Percentiles rank a stretch among this genome's conserved stretches.
These are phyloP conservation scores for Colletotrichum sp. DNA, from an alignment of 2,329 filamentous ascomycete genomes.

Conservation along the genomic window DNA sequence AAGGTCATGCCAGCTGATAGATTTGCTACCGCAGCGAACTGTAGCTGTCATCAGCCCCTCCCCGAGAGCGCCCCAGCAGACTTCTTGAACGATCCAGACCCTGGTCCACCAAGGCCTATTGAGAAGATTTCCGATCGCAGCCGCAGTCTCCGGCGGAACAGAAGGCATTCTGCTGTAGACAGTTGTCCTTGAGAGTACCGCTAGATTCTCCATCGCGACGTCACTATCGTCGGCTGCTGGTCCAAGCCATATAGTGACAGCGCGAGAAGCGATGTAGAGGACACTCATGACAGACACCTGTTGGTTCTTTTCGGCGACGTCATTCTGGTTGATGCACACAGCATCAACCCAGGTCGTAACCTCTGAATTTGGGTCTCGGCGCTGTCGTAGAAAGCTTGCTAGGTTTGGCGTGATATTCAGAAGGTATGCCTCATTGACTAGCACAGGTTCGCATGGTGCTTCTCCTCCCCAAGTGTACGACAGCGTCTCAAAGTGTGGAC, in stretches of 20 bases:
- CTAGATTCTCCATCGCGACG: neutral
- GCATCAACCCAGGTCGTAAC: neutral
- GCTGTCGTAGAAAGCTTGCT: neutral
- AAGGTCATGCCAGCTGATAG: neutral
- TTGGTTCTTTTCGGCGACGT: neutral
- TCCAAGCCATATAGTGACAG: conserved; percentile 30
- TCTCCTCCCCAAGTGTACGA: conserved; percentile 40
- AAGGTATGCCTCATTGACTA: neutral
- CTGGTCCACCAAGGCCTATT: neutral
- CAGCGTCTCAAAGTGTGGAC: conserved; percentile 28
- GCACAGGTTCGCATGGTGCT: conserved; percentile 17
- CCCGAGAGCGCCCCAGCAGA: neutral
- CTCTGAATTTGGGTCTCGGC: neutral
- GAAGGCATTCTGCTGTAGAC: neutral
- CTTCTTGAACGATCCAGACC: neutral
- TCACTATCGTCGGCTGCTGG: neutral
- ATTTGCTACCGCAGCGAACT: neutral
- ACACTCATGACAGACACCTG: neutral
- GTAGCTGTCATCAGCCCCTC: neutral
- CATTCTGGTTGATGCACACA: conserved; percentile 14
- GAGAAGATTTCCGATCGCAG: neutral
- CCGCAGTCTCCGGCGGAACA: neutral
- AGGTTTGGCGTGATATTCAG: neutral
- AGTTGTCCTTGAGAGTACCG: neutral
- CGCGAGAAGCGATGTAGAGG: conserved; percentile 5